phyloP scores from a whole-genome alignment of 805 yeast species.

The Metschnikowia sp. region DNA sequence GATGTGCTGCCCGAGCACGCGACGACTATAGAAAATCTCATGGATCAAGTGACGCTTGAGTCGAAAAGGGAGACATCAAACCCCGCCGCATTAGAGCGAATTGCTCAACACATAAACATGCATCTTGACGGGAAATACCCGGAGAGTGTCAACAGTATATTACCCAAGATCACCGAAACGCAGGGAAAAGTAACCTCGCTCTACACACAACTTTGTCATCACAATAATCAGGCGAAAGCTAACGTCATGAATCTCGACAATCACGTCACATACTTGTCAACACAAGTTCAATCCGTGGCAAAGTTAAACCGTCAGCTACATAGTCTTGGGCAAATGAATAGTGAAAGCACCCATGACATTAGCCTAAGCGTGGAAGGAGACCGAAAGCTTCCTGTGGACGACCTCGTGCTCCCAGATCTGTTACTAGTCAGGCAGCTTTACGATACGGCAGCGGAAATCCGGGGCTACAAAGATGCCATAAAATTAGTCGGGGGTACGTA shows the following conservation, averaged over 20 bases:
- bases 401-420: conserved; percentile 39
- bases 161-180: conserved; percentile 11
- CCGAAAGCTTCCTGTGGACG: conserved; percentile 25
- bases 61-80: not conserved
- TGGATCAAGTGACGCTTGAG: conserved; percentile 16
- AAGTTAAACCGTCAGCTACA: conserved; percentile 26
- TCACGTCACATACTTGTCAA: conserved; percentile 28
- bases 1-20: not conserved
- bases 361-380: conserved; percentile 7
- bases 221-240: conserved; percentile 34
- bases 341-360: conserved; percentile 18
- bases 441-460: conserved; percentile 59
- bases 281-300: conserved; percentile 23
- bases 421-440: conserved; percentile 53
- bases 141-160: conserved; percentile 12
- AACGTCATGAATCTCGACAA: conserved; percentile 30
- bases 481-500: conserved; percentile 53
- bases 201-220: conserved; percentile 32
- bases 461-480: conserved; percentile 67
- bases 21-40: conserved; percentile 14
- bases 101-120: conserved; percentile 15
- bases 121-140: conserved; percentile 13
- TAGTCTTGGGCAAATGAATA: conserved; percentile 24
- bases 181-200: conserved; percentile 26
- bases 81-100: conserved; percentile 7